A percentile compares a stretch with the other conserved stretches of the same genome.
These are phyloP conservation scores for Thermothielavioides terrestris DNA, from an alignment of 495 filamentous ascomycete genomes.

Conservation along the genomic window DNA sequence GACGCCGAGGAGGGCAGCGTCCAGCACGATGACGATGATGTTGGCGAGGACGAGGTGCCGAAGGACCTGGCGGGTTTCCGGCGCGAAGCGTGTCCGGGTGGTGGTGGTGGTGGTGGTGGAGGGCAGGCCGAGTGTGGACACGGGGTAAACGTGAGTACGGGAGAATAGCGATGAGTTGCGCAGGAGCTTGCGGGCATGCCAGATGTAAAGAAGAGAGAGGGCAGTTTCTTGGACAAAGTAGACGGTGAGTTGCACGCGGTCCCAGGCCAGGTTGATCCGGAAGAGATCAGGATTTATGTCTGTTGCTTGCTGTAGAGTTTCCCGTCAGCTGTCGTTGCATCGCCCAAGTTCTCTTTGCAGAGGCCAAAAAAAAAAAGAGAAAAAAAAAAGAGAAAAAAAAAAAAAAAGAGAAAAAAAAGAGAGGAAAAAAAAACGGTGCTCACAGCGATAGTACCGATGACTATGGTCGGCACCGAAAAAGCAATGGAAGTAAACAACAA, in stretches of 20 bases:
- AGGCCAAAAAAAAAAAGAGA: too few species aligned
- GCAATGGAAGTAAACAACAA: slow-evolving; percentile 22
- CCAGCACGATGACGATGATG: slow-evolving; percentile 42
- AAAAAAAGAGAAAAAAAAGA: too few species aligned
- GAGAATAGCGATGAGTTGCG: slow-evolving; percentile 17
- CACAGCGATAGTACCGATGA: slow-evolving; percentile 27
- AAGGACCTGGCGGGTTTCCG: slow-evolving; percentile 27
- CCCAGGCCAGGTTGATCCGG: slow-evolving; percentile 21
- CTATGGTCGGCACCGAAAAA: slow-evolving; percentile 22
- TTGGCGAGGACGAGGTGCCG: slow-evolving; percentile 40
- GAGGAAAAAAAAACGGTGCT: not conserved
- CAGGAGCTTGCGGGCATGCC: slow-evolving; percentile 28
- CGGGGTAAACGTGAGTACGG: slow-evolving; percentile 16
- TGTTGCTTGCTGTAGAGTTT: slow-evolving; percentile 3
- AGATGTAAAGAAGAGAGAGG: slow-evolving; percentile 32
- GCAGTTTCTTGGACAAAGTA: slow-evolving; percentile 35
- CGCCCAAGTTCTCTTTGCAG: too few species aligned
- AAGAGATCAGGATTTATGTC: slow-evolving; percentile 2
- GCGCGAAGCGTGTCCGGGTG: not conserved
- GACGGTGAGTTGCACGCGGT: slow-evolving; percentile 28
- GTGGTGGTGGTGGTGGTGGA: slow-evolving; percentile 27
- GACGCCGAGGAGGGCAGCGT: slow-evolving; percentile 38
- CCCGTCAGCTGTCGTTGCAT: not conserved
- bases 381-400: too few species aligned
- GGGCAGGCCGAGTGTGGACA: not conserved